Base-by-base conservation (phyloP, 1,284 basidiomycete species). In the Malassezia psittaci region DNA sequence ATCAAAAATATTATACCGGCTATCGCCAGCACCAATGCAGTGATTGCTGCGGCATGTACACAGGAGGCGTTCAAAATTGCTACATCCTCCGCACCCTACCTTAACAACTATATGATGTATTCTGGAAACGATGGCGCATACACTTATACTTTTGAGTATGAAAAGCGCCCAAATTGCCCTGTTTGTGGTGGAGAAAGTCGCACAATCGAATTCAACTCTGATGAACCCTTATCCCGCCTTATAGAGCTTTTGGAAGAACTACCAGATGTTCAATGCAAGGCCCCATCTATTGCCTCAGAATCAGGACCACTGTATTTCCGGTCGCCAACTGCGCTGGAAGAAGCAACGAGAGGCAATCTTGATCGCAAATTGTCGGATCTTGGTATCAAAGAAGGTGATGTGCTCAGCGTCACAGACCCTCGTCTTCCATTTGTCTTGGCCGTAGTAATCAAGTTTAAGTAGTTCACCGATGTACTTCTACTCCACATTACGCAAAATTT, bases 1-100 rank as follows among this genome's bases (percentile, higher is more conserved):
- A 91, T 98, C 48, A 99, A 99, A 80, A 96, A 96, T 74, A 96
- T 99, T 76, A 98, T 99, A 63, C 93, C 93, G 1, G 93, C 94
- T 33, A 70, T 74, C 34, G 72, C 72, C 3, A 64, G 61, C 19
- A 74, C 72, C 15, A 74, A 74, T 47, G 70, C 72, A 16, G 61
- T 74, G 47, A 68, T 74, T 44, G 69, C 69, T 4, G 91, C 93
- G 13, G 88, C 91, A 2, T 98, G 94, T 77, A 98, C 93, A 71
- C 96, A 96, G 65, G 94, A 99, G 77, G 94, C 94, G 9, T 90
- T 98, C 81, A 99, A 99, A 78, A 88, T 99, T 57, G 93, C 90
- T 16, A 98, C 94, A 0, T 88, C 84, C 58, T 86, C 87, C 24
- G 93, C 91, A 0, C 88, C 90, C 1, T 94, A 84, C 74, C 80